Base-by-base conservation (phyloP, 2,329 filamentous ascomycete genomes). In the Davidsoniella australis region DNA sequence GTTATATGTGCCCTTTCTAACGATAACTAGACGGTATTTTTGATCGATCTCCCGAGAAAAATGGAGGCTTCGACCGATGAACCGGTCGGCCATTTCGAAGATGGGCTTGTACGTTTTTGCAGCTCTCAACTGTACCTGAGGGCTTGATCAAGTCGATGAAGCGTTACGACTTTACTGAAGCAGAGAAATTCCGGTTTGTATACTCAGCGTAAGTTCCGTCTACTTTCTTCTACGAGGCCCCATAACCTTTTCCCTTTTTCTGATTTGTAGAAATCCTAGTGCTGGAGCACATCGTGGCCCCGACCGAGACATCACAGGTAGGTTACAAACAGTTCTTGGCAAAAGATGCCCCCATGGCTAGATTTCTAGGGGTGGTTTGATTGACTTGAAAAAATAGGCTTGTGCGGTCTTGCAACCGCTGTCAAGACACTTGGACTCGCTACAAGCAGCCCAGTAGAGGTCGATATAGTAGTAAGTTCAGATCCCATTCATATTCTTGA, bases 41-140 rank as follows among this genome's bases (percentile, higher is more conserved):
- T 96, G n/a, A 88, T 98, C 55, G 91, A 98, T 60, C 73, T 96
- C 7, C 89, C 91, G 5, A 71, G 74, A 39, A 62, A 49, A 55
- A 20, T 56, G 54, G 54, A 14, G 2, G 38, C 47, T 14, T 37
- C 33, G 16, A 18, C 26, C 12, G 14, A 46, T 20, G 8, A 23
- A 7, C 41, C n/a, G 18, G 64, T 55, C 62, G 66, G 58, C 36
- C 50, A 49, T 29, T 95, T 94, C 60, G 76, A 76, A 17, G 70
- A 75, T 51, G 82, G 89, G 39, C 67, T 95, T 23, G 62, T 73
- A 18, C 73, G 76, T 58, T 94, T 58, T 65, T 93, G 2, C 64
- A 68, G 50, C 80, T 79, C 7, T 77, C 80, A 57, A 75, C 73
- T 0, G 61, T 94, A 6, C 72, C 80, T 3, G 67, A 75, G 14